Conservation (phyloP, 208 protist species). For the Leishmania turanica region DNA sequence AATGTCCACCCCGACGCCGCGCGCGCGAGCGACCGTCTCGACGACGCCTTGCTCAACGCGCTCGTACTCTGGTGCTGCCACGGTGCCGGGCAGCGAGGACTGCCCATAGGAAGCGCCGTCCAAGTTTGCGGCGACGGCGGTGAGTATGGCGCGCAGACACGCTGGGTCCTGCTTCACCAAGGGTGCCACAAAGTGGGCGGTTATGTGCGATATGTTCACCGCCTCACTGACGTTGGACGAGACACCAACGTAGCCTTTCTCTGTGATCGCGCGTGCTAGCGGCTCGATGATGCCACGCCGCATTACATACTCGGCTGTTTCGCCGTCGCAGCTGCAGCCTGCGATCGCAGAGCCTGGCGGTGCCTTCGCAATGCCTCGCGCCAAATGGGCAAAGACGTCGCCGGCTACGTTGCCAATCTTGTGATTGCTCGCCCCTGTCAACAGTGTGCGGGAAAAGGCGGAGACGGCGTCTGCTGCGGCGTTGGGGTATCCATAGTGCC, state of each 20-base stretch:
- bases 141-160: slow-evolving; percentile 32
- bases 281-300: slow-evolving; percentile 50
- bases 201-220: slow-evolving; percentile 66
- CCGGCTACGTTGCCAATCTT: slow-evolving; percentile 84
- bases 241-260: slow-evolving; percentile 47
- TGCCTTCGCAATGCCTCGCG: slow-evolving; percentile 11
- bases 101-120: neutral
- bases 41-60: slow-evolving; percentile 70
- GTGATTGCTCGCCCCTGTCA: slow-evolving; percentile 72
- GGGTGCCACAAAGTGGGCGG: slow-evolving; percentile 79
- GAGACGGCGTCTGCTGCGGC: slow-evolving; percentile 16
- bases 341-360: neutral
- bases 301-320: slow-evolving; percentile 27
- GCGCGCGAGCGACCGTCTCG: slow-evolving; percentile 73
- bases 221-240: slow-evolving; percentile 50
- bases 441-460: slow-evolving; percentile 53
- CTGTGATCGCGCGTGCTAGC: slow-evolving; percentile 54
- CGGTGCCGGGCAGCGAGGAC: neutral
- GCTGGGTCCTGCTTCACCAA: slow-evolving; percentile 51
- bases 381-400: slow-evolving; percentile 73
- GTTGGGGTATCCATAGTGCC: slow-evolving; percentile 24
- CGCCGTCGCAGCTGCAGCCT: neutral
- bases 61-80: slow-evolving; percentile 16
- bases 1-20: slow-evolving; percentile 63
- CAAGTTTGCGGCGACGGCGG: slow-evolving; percentile 9